Conservation (phyloP, 106 monocot genomes). For the Dioscorea alata region DNA sequence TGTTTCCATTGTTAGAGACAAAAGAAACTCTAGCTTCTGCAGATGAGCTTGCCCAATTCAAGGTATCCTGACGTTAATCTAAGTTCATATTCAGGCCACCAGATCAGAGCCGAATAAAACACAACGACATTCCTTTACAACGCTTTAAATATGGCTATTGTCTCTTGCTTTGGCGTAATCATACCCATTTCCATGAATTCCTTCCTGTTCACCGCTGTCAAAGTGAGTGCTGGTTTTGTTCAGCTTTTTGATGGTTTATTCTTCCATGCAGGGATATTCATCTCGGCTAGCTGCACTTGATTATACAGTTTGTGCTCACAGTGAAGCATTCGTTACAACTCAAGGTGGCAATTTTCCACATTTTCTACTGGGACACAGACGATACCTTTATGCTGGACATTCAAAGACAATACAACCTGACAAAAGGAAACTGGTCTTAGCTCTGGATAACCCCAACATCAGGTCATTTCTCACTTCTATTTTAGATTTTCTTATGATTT, state of each 20-base stretch:
- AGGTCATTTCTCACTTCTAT: conserved; percentile 24
- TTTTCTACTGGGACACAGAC: conserved; percentile 88
- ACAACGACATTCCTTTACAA: no score
- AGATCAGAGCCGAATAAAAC: no score
- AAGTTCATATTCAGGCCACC: no score
- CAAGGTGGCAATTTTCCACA: conserved; percentile 99
- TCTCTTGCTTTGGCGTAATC: no score
- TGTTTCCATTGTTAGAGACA: conserved; percentile 90
- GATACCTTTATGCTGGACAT: conserved; percentile 81
- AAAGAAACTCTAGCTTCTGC: conserved; percentile 77
- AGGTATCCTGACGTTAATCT: conserved; percentile 32
- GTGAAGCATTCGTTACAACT: conserved; percentile 92
- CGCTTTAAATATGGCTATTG: no score
- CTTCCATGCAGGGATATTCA: conserved; percentile 58
- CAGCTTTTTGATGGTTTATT: no score
- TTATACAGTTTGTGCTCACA: conserved; percentile 75
- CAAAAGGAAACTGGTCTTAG: conserved; percentile 71
- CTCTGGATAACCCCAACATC: conserved; percentile 72
- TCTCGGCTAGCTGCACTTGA: conserved; percentile 92
- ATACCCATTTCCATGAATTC: neutral
- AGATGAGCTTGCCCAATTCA: conserved; percentile 86
- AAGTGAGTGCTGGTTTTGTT: no score
- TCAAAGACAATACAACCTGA: conserved; percentile 93
- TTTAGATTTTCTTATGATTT: no score
- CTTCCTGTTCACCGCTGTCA: neutral